Conservation (phyloP, 352 stramenopile genomes). For the Globisporangium heterothallicum region DNA sequence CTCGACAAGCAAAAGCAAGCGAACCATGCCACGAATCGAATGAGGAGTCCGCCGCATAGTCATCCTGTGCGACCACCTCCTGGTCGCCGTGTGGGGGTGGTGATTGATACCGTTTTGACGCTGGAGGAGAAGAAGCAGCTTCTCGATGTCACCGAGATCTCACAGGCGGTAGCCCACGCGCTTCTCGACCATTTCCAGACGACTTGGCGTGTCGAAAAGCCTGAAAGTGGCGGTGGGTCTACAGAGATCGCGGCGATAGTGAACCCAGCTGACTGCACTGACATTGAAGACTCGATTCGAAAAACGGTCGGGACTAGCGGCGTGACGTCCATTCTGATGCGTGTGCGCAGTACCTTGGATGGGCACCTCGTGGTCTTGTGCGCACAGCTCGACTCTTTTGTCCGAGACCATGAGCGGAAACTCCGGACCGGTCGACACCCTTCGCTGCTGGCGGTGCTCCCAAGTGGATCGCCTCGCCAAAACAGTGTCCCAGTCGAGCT, state of each 20-base stretch:
- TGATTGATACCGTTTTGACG: conserved; percentile 12
- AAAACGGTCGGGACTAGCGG: conserved; percentile 2
- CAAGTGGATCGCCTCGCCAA: background rate
- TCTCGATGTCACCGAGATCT: conserved; percentile 15
- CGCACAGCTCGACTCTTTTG: conserved; percentile 10
- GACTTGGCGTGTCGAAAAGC: background rate
- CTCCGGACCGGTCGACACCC: background rate
- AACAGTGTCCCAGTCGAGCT: background rate
- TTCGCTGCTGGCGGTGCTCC: background rate
- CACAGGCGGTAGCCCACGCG: conserved; percentile 12
- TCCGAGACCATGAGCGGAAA: conserved; percentile 7
- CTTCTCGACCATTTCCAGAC: conserved; percentile 18
- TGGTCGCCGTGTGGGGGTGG: background rate
- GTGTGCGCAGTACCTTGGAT: conserved; percentile 6
- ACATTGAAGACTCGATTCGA: conserved; percentile 14
- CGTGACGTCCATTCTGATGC: conserved; percentile 6
- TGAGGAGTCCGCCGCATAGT: no score
- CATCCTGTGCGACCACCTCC: background rate
- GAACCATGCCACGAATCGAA: background rate
- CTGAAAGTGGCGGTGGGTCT: background rate
- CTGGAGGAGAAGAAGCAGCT: conserved; percentile 20
- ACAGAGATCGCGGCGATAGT: background rate
- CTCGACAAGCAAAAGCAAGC: conserved; percentile 8
- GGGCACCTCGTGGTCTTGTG: conserved; percentile 14
- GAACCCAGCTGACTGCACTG: conserved; percentile 7